Percentiles rank a stretch among this genome's conserved stretches.
These are phyloP conservation scores for Russula foetens DNA, from an alignment of 768 basidiomycete species.

Conservation along the genomic window DNA sequence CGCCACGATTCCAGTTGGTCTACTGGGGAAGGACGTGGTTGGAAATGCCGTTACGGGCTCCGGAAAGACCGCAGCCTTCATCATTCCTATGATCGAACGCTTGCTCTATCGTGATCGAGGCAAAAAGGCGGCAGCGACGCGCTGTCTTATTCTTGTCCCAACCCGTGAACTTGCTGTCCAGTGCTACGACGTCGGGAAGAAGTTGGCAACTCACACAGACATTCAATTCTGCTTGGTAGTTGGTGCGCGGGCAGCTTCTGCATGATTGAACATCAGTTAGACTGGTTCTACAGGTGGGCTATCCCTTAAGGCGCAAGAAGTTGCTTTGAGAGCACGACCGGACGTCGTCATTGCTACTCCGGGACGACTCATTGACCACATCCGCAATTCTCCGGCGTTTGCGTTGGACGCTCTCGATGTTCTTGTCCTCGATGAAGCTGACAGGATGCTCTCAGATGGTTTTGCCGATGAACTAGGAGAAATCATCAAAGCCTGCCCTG, in stretches of 20 bases:
- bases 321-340: constrained; percentile 73
- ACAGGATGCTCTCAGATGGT: constrained; percentile 93
- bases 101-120: constrained; percentile 87
- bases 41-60: constrained; percentile 96
- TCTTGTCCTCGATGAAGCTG: constrained; percentile 93
- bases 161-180: constrained; percentile 96
- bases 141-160: constrained; percentile 89
- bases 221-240: constrained; percentile 87
- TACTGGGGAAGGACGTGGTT: constrained; percentile 92
- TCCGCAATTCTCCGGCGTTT: constrained; percentile 92
- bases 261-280: constrained; percentile 9
- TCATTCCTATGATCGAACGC: constrained; percentile 89
- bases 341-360: constrained; percentile 96
- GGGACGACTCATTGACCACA: constrained; percentile 87
- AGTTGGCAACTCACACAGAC: constrained; percentile 81
- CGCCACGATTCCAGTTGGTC: constrained; percentile 86
- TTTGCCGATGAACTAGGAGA: constrained; percentile 93
- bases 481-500: constrained; percentile 86
- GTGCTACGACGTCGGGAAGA: constrained; percentile 86
- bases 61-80: constrained; percentile 97
- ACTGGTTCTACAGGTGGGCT: constrained; percentile 59
- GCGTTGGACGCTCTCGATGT: constrained; percentile 88
- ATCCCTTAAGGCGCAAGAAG: constrained; percentile 88
- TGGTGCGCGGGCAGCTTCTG: constrained; percentile 39
- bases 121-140: constrained; percentile 74